Evolutionary conservation across 352 stramenopile genomes (phyloP).

Genomic region (Aphanomyces invadans): DNA sequence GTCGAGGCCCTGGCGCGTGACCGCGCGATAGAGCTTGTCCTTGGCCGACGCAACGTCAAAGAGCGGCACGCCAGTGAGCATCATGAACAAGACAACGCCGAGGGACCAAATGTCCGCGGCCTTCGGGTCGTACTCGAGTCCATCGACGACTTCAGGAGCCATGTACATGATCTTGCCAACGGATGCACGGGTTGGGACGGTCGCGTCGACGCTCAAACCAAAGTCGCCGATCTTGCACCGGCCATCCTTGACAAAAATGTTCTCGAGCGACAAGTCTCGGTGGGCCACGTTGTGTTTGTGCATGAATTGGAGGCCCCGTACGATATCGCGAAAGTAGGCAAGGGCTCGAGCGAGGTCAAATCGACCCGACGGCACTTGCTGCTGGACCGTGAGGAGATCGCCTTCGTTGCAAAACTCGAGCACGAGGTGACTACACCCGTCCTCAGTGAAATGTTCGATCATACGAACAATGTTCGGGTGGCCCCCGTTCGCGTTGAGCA

Average conservation of each 20-base stretch:
- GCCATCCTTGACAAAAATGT: conserved; percentile 30
- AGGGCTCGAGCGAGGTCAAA: conserved; percentile 24
- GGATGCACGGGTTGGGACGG: neutral
- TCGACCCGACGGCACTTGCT: conserved; percentile 24
- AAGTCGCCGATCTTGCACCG: conserved; percentile 35
- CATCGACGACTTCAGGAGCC: conserved; percentile 26
- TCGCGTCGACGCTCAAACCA: conserved; percentile 27
- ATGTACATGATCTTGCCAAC: conserved; percentile 28
- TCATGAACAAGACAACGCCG: conserved; percentile 91
- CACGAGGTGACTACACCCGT: conserved; percentile 27
- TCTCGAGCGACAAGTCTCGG: conserved; percentile 32
- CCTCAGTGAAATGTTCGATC: conserved; percentile 22
- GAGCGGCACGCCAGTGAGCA: conserved; percentile 88
- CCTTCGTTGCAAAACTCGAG: conserved; percentile 36
- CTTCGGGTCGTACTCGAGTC: conserved; percentile 84
- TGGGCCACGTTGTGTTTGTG: conserved; percentile 31
- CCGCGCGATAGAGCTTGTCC: conserved; percentile 84
- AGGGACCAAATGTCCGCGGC: conserved; percentile 89
- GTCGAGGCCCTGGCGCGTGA: conserved; percentile 36
- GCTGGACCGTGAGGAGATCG: conserved; percentile 27
- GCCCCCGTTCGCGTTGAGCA: conserved; percentile 24
- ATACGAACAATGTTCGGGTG: conserved; percentile 30
- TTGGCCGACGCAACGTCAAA: conserved; percentile 82
- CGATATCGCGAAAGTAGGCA: conserved; percentile 25
- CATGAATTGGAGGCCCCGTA: conserved; percentile 27